These are phyloP conservation scores for Teunomyces kruisii DNA, from an alignment of 805 yeast species.

Conservation along the genomic window DNA sequence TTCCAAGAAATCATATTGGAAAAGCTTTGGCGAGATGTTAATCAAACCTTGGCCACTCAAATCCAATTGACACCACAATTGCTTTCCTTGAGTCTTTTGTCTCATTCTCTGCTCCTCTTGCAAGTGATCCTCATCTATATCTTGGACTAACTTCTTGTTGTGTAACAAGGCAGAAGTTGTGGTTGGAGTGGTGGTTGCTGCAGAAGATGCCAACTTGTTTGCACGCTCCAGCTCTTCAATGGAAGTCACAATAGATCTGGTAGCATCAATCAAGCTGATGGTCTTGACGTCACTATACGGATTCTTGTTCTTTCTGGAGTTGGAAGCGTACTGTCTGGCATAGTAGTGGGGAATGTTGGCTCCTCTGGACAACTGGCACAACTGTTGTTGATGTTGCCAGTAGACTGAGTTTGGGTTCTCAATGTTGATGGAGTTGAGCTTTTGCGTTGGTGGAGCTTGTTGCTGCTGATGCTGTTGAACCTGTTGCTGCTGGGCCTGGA, in stretches of 20 bases:
- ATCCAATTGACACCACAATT: constrained; percentile 93
- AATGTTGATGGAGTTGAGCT: constrained; percentile 32
- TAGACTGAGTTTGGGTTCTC: constrained; percentile 46
- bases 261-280: constrained; percentile 42
- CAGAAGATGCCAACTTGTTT: constrained; percentile 22
- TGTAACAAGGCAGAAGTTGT: constrained; percentile 32
- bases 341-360: constrained; percentile 73
- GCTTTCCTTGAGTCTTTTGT: constrained; percentile 61
- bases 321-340: constrained; percentile 78
- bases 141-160: constrained; percentile 41
- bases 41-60: constrained; percentile 84
- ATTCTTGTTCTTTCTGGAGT: constrained; percentile 50
- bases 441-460: constrained; percentile 19
- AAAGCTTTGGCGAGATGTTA: constrained; percentile 67
- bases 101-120: constrained; percentile 63
- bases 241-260: constrained; percentile 34
- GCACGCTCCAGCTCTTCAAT: constrained; percentile 46
- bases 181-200: constrained; percentile 34
- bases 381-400: constrained; percentile 81
- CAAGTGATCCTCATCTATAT: constrained; percentile 51
- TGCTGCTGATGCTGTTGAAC: constrained; percentile 13
- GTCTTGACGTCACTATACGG: constrained; percentile 38
- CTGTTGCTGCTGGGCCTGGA: constrained; percentile 10
- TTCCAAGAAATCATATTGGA: constrained; percentile 80
- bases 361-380: constrained; percentile 66